A percentile compares a stretch with the other conserved stretches of the same genome.
Conservation (phyloP, 2,329 filamentous ascomycete species). For the Arthrobotrys sinensis region DNA sequence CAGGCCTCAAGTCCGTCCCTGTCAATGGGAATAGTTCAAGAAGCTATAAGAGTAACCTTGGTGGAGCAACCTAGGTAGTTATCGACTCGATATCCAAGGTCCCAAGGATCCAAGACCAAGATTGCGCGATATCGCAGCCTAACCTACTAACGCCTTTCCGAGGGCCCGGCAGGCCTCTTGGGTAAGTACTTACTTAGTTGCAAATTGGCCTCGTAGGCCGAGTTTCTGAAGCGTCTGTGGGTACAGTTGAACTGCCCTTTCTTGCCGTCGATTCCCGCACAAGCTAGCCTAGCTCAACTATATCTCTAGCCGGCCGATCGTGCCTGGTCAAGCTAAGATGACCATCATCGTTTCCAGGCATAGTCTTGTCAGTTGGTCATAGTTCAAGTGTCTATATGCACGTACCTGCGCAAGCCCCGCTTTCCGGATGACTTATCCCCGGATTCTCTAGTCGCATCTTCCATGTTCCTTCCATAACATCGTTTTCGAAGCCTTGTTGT, state of each 20-base stretch:
- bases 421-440: conserved; percentile 30
- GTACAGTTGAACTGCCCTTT: conserved; percentile 29
- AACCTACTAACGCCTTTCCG: conserved; percentile 1
- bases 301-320: neutral
- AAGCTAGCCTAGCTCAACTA: conserved; percentile 7
- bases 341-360: conserved; percentile 12
- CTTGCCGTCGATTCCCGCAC: conserved; percentile 50
- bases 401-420: conserved; percentile 40
- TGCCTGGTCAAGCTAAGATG: neutral
- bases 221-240: neutral
- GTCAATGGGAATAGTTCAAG: neutral
- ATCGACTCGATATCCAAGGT: conserved; percentile 26
- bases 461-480: conserved; percentile 3
- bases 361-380: conserved; percentile 11
- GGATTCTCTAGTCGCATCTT: conserved; percentile 22
- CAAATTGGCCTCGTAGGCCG: conserved; percentile 1
- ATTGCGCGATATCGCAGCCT: conserved; percentile 59
- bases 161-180: conserved; percentile 9
- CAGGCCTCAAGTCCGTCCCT: neutral
- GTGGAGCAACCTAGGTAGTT: conserved; percentile 2
- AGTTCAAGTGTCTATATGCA: conserved; percentile 2
- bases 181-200: conserved; percentile 2
- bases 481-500: conserved; percentile 21
- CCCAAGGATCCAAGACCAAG: conserved; percentile 38
- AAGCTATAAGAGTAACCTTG: neutral